A percentile compares a stretch with the other conserved stretches of the same genome.
These are phyloP conservation scores for Ogataea salicorniae DNA, from an alignment of 805 yeast species.

Conservation along the genomic window DNA sequence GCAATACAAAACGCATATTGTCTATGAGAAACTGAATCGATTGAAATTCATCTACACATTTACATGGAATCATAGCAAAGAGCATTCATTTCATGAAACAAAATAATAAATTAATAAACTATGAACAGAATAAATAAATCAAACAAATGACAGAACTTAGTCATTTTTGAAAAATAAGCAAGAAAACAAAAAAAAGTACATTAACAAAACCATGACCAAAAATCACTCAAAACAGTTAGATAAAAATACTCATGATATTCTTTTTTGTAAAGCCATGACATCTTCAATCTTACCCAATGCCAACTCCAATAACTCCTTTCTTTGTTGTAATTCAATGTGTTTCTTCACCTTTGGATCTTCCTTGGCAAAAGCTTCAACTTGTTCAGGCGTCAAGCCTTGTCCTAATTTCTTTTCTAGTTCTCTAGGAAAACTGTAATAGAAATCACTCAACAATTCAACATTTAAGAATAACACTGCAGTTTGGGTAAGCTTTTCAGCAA, in stretches of 20 bases:
- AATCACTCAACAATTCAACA: slow-evolving; percentile 90
- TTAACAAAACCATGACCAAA: background rate
- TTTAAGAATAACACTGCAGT: slow-evolving; percentile 91
- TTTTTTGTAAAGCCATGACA: slow-evolving; percentile 61
- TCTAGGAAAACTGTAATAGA: slow-evolving; percentile 93
- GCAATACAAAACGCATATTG: too few relatives aligned
- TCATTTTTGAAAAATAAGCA: too few relatives aligned
- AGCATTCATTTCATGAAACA: background rate
- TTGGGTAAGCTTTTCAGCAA: slow-evolving; percentile 83
- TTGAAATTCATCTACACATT: too few relatives aligned
- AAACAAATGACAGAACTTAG: background rate
- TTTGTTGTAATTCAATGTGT: slow-evolving; percentile 89
- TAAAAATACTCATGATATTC: slow-evolving; percentile 9
- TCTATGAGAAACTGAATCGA: too few relatives aligned
- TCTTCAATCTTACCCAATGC: slow-evolving; percentile 84
- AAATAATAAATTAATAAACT: background rate
- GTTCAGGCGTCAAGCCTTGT: slow-evolving; percentile 59
- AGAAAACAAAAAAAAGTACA: background rate
- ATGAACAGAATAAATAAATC: background rate
- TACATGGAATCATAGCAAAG: too few relatives aligned
- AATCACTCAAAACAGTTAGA: background rate
- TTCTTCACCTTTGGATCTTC: slow-evolving; percentile 88
- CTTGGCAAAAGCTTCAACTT: slow-evolving; percentile 83
- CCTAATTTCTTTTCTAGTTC: slow-evolving; percentile 78
- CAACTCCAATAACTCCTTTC: slow-evolving; percentile 80